Percentiles rank a stretch among this genome's conserved stretches.
Evolutionary conservation across 306 rosid genomes (phyloP).

Genomic region (Trichosanthes truncata): DNA sequence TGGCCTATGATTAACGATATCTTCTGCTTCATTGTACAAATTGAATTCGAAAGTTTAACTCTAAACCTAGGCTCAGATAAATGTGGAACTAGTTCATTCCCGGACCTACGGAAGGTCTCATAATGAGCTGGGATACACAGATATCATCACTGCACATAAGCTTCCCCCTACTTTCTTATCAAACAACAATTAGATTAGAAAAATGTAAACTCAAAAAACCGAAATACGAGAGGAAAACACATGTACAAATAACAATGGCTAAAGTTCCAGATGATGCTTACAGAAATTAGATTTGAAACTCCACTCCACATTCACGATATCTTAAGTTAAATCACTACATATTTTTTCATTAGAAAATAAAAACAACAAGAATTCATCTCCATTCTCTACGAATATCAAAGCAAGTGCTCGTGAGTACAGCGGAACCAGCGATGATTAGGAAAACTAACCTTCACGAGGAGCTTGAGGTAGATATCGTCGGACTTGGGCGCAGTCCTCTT

Average conservation of each 20-base stretch:
- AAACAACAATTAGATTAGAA: background rate
- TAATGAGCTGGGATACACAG: conserved; percentile 47
- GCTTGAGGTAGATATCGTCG: conserved; percentile 66
- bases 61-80: background rate
- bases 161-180: background rate
- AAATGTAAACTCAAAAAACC: background rate
- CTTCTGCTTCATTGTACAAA: background rate
- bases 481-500: conserved; percentile 64
- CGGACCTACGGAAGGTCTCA: conserved; percentile 32
- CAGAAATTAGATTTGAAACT: background rate
- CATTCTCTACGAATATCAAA: background rate
- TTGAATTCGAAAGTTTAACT: background rate
- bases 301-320: background rate
- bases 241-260: background rate
- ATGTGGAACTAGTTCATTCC: conserved; percentile 20
- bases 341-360: background rate
- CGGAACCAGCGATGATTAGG: background rate
- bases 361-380: background rate
- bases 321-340: background rate
- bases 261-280: background rate
- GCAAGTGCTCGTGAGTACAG: background rate
- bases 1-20: background rate
- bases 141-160: conserved; percentile 26
- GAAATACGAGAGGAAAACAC: background rate
- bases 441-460: conserved; percentile 48